These are phyloP conservation scores for Nakazawaea siamensis DNA, from an alignment of 805 yeast species.

Conservation along the genomic window DNA sequence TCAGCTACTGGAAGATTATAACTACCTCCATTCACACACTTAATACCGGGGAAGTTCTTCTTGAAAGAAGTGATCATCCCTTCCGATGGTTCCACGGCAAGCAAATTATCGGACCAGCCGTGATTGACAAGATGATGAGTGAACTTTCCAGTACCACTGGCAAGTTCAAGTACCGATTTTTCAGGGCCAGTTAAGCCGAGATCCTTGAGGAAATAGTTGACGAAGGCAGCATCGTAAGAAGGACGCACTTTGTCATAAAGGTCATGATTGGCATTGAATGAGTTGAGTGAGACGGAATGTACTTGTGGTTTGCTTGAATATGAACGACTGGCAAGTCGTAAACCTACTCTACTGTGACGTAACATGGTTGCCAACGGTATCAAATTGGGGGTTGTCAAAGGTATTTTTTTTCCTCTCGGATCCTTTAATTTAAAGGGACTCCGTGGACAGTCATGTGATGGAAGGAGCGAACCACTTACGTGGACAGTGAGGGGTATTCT, in stretches of 20 bases:
- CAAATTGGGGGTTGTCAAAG: no score
- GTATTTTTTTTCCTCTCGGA: no score
- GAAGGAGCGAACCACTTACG: no score
- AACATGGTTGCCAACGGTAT: no score
- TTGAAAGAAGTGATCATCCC: conserved; percentile 48
- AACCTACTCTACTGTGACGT: no score
- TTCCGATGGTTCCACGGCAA: conserved; percentile 45
- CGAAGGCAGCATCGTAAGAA: conserved; percentile 33
- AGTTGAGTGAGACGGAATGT: conserved; percentile 31
- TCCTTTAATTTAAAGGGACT: no score
- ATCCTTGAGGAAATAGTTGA: conserved; percentile 31
- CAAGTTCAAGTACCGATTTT: conserved; percentile 37
- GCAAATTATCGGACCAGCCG: conserved; percentile 30
- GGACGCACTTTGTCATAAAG: conserved; percentile 48
- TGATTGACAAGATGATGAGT: conserved; percentile 32
- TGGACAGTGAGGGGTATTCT: no score
- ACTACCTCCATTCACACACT: conserved; percentile 23
- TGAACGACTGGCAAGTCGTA: no score
- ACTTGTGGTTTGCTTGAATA: conserved; percentile 1
- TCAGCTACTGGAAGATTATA: conserved; percentile 38
- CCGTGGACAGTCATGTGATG: no score
- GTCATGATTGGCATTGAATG: conserved; percentile 45
- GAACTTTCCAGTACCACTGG: conserved; percentile 61
- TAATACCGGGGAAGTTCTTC: conserved; percentile 35
- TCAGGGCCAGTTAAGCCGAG: conserved; percentile 23